These are phyloP conservation scores for Ustilago xerochloae DNA, from an alignment of 1,284 basidiomycete genomes.

Conservation along the genomic window DNA sequence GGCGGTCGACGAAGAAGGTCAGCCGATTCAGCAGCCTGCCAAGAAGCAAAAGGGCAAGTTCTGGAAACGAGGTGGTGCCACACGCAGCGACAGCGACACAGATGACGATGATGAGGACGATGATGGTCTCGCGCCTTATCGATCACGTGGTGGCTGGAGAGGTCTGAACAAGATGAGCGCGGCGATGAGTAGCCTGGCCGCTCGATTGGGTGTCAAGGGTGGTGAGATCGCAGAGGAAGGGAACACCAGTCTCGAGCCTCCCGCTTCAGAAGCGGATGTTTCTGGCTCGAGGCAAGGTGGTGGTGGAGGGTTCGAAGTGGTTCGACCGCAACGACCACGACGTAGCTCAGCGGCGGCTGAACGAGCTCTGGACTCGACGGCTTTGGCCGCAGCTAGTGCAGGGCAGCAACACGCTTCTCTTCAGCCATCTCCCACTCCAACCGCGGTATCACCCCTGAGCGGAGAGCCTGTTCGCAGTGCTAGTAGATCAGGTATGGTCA, in stretches of 20 bases:
- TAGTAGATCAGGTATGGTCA: conserved; percentile 1
- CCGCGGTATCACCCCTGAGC: conserved; percentile 3
- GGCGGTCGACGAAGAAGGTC: conserved; percentile 48
- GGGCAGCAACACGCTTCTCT: background rate
- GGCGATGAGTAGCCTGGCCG: conserved; percentile 36
- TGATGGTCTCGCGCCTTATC: conserved; percentile 15
- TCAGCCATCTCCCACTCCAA: conserved; percentile 16
- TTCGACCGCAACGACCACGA: conserved; percentile 40
- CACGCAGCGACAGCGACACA: conserved; percentile 30
- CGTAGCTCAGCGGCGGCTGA: conserved; percentile 27
- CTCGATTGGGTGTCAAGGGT: conserved; percentile 21
- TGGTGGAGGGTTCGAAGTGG: conserved; percentile 55
- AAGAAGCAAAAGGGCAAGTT: conserved; percentile 39
- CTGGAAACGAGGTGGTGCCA: conserved; percentile 32
- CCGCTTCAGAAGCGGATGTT: conserved; percentile 31
- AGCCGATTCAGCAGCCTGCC: conserved; percentile 17
- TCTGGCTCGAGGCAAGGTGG: conserved; percentile 19
- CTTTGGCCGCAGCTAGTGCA: conserved; percentile 29
- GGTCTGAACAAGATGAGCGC: conserved; percentile 57
- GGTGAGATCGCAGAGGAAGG: conserved; percentile 20
- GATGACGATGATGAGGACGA: conserved; percentile 28
- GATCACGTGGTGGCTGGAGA: conserved; percentile 48
- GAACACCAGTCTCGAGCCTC: conserved; percentile 45
- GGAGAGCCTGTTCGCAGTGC: conserved; percentile 1
- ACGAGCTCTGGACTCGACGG: conserved; percentile 32